Conservation (phyloP, 345 rosid genomes). For the Carallia brachiata region DNA sequence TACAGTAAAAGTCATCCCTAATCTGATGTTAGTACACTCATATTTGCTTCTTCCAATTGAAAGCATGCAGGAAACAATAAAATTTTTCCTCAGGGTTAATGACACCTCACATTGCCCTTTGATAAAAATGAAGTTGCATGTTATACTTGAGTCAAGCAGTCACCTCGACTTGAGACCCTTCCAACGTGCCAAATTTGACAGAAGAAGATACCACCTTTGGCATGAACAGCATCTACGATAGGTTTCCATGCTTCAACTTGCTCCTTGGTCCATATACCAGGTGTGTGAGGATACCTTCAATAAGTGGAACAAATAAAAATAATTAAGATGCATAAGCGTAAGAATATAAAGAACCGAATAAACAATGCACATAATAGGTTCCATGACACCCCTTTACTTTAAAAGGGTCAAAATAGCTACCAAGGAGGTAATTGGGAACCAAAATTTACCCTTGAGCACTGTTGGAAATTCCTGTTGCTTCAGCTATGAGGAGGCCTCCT, state of each 20-base stretch:
- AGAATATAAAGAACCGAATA: not conserved
- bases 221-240: slow-evolving; percentile 82
- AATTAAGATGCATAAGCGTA: not conserved
- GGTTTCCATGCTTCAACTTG: slow-evolving; percentile 93
- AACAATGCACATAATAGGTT: too few relatives aligned
- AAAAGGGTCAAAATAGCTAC: not conserved
- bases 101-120: too few relatives aligned
- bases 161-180: slow-evolving; percentile 59
- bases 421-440: not conserved
- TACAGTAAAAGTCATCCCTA: too few relatives aligned
- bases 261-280: slow-evolving; percentile 81
- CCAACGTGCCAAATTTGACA: slow-evolving; percentile 80
- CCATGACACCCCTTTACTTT: not conserved
- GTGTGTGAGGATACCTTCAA: slow-evolving; percentile 41
- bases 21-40: too few relatives aligned
- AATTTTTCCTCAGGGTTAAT: too few relatives aligned
- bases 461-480: slow-evolving; percentile 63
- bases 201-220: slow-evolving; percentile 68
- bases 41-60: too few relatives aligned
- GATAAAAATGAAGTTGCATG: too few relatives aligned
- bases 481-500: slow-evolving; percentile 61
- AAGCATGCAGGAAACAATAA: too few relatives aligned
- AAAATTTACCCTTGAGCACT: slow-evolving; percentile 52
- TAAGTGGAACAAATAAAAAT: not conserved
- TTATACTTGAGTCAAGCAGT: not conserved